Evolutionary conservation across 139 green algal genomes (phyloP), one percentile per base, ranked within the genome.

Genomic region (Volvox reticuliferus): DNA sequence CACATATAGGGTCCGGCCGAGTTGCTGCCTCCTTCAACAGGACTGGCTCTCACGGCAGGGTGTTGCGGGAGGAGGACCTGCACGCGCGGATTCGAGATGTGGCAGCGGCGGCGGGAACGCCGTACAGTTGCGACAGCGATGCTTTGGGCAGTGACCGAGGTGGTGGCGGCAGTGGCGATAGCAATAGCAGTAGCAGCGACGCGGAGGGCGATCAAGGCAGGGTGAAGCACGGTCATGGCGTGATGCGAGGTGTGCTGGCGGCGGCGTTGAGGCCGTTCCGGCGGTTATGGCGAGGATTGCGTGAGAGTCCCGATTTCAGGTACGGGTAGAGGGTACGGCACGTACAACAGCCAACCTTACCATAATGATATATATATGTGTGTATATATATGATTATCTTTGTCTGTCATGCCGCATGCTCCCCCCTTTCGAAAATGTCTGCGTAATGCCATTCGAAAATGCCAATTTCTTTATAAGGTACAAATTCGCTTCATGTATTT

Each of bases 281-380:
- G 12, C 67, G 30, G 12, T 19, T 90, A 44, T 84, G 73, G 86
- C 26, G 28, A 21, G 73, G 35, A 13, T 2, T 90, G 55, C 50
- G 55, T 32, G 86, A 90, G 75, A 44, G 73, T 61, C 12, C 18
- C 32, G 86, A 65, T 50, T 90, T 90, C 86, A 84, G 86, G 86
- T 90, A 22, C 65, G 65, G 65, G 65, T 24, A 28, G 65, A 28
- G 2, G 65, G 65, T 55, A 55, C 44, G 9, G 44, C 44, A 55
- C 44, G n/a, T n/a, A n/a, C n/a, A n/a, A n/a, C n/a, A n/a, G n/a
- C n/a, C 9, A 55, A 55, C 9, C 44, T 55, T 55, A 55, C 5
- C 44, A 55, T 55, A 14, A 55, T 55, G 44, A 55, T n/a, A n/a
- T n/a, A n/a, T n/a, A n/a, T n/a, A n/a, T n/a, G n/a, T n/a, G n/a